phyloP scores from a whole-genome alignment of 2,329 filamentous ascomycete genomes.

The Arthrobotrys pseudoclavata region DNA sequence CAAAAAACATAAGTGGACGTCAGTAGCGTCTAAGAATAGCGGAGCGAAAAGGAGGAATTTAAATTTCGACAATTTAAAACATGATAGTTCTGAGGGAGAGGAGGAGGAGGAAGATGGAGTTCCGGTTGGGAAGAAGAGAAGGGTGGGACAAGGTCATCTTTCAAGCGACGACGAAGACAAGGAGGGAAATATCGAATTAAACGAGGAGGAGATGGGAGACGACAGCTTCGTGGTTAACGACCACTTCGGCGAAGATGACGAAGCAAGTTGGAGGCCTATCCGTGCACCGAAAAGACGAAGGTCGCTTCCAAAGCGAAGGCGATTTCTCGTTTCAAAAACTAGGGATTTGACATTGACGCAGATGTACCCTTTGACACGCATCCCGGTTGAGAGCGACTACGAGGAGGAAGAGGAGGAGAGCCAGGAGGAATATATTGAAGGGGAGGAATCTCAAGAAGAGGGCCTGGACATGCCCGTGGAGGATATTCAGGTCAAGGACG shows the following conservation, averaged over 20 bases:
- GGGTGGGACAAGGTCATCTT: neutral
- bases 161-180: slow-evolving; percentile 26
- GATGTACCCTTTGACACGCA: slow-evolving; percentile 38
- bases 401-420: slow-evolving; percentile 35
- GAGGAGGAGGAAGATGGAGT: slow-evolving; percentile 23
- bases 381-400: slow-evolving; percentile 39
- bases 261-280: slow-evolving; percentile 45
- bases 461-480: slow-evolving; percentile 1
- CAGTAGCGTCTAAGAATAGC: slow-evolving; percentile 24
- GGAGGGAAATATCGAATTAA: neutral
- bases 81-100: slow-evolving; percentile 11
- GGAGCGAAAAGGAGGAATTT: slow-evolving; percentile 43
- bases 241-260: slow-evolving; percentile 31
- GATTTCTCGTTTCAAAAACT: neutral
- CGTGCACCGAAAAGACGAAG: slow-evolving; percentile 37
- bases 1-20: slow-evolving; percentile 29
- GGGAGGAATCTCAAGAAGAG: slow-evolving; percentile 13
- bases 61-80: slow-evolving; percentile 31
- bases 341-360: slow-evolving; percentile 44
- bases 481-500: slow-evolving; percentile 16
- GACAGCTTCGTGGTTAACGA: slow-evolving; percentile 28
- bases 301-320: slow-evolving; percentile 13
- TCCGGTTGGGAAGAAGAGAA: slow-evolving; percentile 41
- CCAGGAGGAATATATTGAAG: neutral
- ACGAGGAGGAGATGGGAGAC: slow-evolving; percentile 15